Base-by-base conservation (phyloP, 2,329 filamentous ascomycete genomes). In the Clarireedia monteithiana region DNA sequence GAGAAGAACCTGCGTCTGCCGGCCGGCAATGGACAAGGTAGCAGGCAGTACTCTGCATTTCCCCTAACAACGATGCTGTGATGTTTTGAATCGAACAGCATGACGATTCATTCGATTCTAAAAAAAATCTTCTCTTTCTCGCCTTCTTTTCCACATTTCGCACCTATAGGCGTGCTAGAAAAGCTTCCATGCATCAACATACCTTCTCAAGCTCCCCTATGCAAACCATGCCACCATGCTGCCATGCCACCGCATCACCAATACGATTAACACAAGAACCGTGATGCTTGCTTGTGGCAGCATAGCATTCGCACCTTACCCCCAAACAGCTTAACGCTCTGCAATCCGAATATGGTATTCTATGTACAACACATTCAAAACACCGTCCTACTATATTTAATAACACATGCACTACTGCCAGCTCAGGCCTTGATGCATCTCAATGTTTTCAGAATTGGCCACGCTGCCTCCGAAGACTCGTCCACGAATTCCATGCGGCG, bases 291-390 rank as follows among this genome's bases (percentile, higher is more conserved):
- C 52, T 49, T 34, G 52, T 55, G 46, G 36, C 44, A 36, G 40
- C 53, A 50, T 50, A 6, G 5, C 3, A 42, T n/a, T 42, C n/a
- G 39, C 39, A 42, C 40, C 30, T 46, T 46, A 23, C 50, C 58
- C 26, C 56, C 56, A 48, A 50, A 58, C 53, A 44, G 39, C 47
- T 55, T 55, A 44, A 50, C 39, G 40, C 53, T 45, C 27, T 50
- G 17, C 56, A 50, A 40, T n/a, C 47, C 27, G 36, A 23, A 55
- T 57, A 44, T 34, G 45, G 50, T 38, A 53, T 50, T 34, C 50
- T 55, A 39, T 55, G 53, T 55, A 57, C 61, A 63, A 54, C 60
- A 49, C 60, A 62, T 57, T 45, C 59, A 59, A 63, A 62, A 62
- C 60, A 60, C 34, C 36, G 53, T 60, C 53, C 60, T 60, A 62